A percentile compares a stretch with the other conserved stretches of the same genome.
phyloP scores from a whole-genome alignment of 345 rosid species.

The Citrus sp. region DNA sequence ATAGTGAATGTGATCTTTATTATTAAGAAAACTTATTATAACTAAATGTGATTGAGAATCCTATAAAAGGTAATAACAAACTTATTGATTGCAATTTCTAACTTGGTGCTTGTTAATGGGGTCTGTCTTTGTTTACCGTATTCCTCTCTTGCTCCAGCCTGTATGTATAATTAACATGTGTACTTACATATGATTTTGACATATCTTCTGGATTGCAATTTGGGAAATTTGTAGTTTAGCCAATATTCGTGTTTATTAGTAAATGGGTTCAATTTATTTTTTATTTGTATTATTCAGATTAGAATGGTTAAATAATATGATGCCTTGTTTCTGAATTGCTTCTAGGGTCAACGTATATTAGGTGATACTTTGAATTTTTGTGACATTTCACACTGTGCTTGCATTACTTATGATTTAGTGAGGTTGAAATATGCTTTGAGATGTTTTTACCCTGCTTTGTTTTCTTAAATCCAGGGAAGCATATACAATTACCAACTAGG shows the following conservation, averaged over 20 bases:
- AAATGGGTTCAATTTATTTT: neutral
- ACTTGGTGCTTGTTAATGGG: neutral
- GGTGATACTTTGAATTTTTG: neutral
- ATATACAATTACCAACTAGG: slow-evolving; percentile 5
- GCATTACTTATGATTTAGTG: neutral
- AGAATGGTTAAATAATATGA: neutral
- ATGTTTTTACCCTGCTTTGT: neutral
- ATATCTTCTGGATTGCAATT: neutral
- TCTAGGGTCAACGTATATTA: neutral
- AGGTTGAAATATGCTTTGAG: neutral
- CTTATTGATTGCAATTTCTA: neutral
- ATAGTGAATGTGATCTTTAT: neutral
- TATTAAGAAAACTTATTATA: neutral
- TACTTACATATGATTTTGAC: too few species aligned
- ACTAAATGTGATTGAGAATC: neutral
- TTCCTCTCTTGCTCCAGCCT: neutral
- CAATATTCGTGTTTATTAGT: neutral
- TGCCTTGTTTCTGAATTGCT: neutral
- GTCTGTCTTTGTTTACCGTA: too few species aligned
- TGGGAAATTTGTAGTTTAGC: neutral
- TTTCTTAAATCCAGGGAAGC: slow-evolving; percentile 7
- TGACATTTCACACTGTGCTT: neutral
- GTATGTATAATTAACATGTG: too few species aligned
- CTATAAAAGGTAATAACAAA: neutral
- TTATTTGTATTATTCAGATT: neutral